Evolutionary conservation across 2,329 filamentous ascomycete species (phyloP).

Genomic region (Colletotrichum melonis): DNA sequence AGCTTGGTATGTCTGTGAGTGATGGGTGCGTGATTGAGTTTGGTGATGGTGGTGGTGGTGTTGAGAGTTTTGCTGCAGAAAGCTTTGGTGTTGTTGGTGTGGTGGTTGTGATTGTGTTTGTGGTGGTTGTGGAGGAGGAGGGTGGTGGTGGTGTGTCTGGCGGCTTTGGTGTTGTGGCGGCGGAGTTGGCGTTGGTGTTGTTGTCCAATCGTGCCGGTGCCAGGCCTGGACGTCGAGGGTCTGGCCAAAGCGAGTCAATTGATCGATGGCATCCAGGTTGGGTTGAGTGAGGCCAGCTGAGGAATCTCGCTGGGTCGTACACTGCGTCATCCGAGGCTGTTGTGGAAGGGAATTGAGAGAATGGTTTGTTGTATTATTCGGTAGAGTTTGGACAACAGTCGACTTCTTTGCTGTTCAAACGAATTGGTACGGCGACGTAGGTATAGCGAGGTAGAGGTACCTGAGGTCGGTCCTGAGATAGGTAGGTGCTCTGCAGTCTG

Average conservation of each 20-base stretch:
- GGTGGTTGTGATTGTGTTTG: neutral
- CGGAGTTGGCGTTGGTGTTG: neutral
- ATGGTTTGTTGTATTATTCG: neutral
- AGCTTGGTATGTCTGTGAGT: neutral
- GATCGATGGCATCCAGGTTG: slow-evolving; percentile 32
- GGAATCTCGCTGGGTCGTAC: slow-evolving; percentile 33
- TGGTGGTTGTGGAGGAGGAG: neutral
- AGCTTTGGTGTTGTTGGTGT: neutral
- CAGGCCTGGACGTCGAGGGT: slow-evolving; percentile 33
- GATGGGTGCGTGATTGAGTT: neutral
- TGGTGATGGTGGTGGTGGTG: neutral
- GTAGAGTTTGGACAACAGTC: neutral
- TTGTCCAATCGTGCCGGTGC: slow-evolving; percentile 14
- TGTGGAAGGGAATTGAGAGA: neutral
- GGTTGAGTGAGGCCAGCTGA: slow-evolving; percentile 32
- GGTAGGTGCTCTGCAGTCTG: too few species aligned
- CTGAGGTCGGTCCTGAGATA: too few species aligned
- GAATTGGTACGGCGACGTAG: too few species aligned
- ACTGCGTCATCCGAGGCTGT: slow-evolving; percentile 34
- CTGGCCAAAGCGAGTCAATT: slow-evolving; percentile 33
- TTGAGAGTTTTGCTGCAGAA: neutral
- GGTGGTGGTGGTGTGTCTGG: neutral
- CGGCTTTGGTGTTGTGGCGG: neutral
- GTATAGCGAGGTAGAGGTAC: too few species aligned
- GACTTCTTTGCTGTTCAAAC: neutral